A percentile compares a stretch with the other conserved stretches of the same genome.
Conservation (phyloP, 345 rosid genomes). For the Eucalyptus microcorys region DNA sequence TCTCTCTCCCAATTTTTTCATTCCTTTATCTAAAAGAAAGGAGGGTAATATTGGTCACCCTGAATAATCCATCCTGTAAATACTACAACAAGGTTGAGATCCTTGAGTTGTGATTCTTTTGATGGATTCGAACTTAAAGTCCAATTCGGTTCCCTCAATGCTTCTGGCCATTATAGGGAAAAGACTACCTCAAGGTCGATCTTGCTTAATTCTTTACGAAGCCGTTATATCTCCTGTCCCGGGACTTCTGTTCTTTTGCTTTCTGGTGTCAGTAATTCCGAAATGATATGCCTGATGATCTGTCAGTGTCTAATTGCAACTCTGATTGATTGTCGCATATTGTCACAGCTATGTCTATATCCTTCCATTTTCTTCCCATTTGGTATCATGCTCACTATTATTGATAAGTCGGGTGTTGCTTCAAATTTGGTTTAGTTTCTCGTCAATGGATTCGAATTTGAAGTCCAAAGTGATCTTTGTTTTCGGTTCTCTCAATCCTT, state of each 20-base stretch:
- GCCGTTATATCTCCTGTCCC: neutral
- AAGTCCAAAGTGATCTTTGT: neutral
- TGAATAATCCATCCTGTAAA: neutral
- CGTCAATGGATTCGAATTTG: neutral
- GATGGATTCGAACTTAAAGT: neutral
- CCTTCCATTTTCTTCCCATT: neutral
- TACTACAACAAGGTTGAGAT: neutral
- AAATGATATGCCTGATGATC: neutral
- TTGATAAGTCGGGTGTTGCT: neutral
- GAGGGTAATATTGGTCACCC: neutral
- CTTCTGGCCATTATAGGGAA: neutral
- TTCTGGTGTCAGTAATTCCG: neutral
- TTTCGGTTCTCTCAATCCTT: neutral
- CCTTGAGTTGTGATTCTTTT: neutral
- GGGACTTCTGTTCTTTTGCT: neutral
- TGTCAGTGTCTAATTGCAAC: neutral
- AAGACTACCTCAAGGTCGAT: neutral
- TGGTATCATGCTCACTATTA: neutral
- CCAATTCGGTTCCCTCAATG: neutral
- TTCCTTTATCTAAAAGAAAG: neutral
- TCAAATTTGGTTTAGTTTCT: neutral
- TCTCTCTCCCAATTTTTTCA: neutral
- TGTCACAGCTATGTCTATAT: neutral
- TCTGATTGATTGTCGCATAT: neutral
- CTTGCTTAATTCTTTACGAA: neutral